Evolutionary conservation across 2,329 filamentous ascomycete species (phyloP), one percentile per base, ranked within the genome.

Genomic region (Talaromyces rugulosus): DNA sequence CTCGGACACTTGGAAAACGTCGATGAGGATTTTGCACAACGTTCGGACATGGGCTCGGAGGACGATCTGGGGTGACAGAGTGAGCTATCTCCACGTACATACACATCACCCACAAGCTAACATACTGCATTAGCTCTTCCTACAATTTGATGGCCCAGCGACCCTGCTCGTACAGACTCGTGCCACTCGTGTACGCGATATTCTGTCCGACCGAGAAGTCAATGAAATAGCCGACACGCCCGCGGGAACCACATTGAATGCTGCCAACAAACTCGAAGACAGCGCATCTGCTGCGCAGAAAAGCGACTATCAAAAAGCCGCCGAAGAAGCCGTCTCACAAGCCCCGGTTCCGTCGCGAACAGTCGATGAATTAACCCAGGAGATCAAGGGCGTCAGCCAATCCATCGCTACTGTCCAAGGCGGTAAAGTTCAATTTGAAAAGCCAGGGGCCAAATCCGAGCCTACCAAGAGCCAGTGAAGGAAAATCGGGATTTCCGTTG

Each of bases 51-150:
- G 89, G 78, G 82, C 89, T 50, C 85, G 93, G 63, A 85, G 90
- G 70, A 91, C 91, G 1, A 90, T 99, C 61, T 98, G 92, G 91
- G 95, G 95, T 27, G 95, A 99, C 73, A 81, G 94, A 65, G 85
- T 87, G 78, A 68, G 80, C 16, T 30, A 47, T 56, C 34, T 12
- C 23, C 53, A 18, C 11, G 42, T 11, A 16, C 27, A 23, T 3
- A 5, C 23, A 31, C 7, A 44, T 42, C 12, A 6, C 2, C 27
- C 8, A 8, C 18, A 56, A 11, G 7, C 47, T 57, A 42, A 60
- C 58, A 66, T 51, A 64, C 36, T 16, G 7, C 34, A 12, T 11
- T 64, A 87, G 77, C 81, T 98, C 30, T 98, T 98, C 77, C 80
- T 99, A 34, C 90, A 91, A 71, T 97, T 99, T 73, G 85, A 88